Evolutionary conservation across 306 rosid species (phyloP), one percentile per base, ranked within the genome.

Genomic region (Dalbergia cochinchinensis): DNA sequence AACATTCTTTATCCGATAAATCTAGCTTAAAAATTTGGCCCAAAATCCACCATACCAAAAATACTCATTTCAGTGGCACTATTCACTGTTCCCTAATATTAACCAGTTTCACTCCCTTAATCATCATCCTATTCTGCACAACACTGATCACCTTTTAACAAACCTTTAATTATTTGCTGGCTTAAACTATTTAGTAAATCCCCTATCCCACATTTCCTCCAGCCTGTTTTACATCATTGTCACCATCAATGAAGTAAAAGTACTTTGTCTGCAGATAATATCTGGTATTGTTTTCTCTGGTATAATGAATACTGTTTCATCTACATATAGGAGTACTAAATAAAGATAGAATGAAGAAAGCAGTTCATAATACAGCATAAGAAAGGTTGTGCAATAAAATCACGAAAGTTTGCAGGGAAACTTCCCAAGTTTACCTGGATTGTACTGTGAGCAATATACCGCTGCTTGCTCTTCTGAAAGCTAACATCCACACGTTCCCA

Each of bases 401-500:
- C 26, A 54, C 13, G 3, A 66, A 59, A 45, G 41, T 26, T 51
- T 48, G 61, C 47, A 53, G 44, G 42, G 59, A 80, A 10, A 14
- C 41, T 8, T 33, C 19, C 47, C 41, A 69, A 73, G 82, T 83
- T 88, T 83, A 84, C 98, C 99, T 95, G 99, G 84, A 95, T 95
- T 59, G 99, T 95, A 84, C 82, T 91, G 85, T 95, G 99, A 79
- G 99, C 99, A 85, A 91, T 47, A 44, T 83, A 92, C 67, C 96
- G 84, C 80, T 91, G 98, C 82, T 71, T 85, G 86, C 98, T 95
- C 65, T 88, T 91, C 7, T 74, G 91, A 84, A 95, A 95, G 85
- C 99, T 95, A 70, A 95, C 98, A 87, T 95, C 97, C 59, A 95
- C 97, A 53, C 99, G 96, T 81, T 89, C 97, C 99, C 99, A 95